phyloP scores from a whole-genome alignment of 257 asterid species.

The Forsythia suspensa region DNA sequence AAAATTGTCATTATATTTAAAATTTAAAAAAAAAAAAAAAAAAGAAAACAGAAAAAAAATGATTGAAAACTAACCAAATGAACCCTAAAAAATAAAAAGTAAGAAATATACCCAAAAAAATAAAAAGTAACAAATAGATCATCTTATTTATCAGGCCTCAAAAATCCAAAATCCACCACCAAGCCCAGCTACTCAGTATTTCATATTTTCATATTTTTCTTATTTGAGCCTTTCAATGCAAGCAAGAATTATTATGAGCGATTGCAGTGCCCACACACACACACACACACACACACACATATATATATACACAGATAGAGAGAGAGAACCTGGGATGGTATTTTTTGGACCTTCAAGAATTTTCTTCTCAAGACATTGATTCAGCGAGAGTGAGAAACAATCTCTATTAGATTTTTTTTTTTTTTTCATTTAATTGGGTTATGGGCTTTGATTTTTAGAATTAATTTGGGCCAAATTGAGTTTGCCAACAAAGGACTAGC shows the following conservation, averaged over 20 bases:
- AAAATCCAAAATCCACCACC: background rate
- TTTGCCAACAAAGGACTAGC: too few relatives aligned
- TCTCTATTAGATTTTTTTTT: background rate
- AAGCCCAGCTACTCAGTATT: background rate
- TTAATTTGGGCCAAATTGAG: background rate
- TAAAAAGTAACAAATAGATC: too few relatives aligned
- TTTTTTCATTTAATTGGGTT: background rate
- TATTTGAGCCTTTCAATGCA: background rate
- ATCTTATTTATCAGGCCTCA: too few relatives aligned
- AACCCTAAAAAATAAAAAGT: too few relatives aligned
- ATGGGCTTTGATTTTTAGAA: background rate
- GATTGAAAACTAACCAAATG: too few relatives aligned
- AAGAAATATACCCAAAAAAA: too few relatives aligned
- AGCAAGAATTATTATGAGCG: background rate
- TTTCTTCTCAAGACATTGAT: background rate
- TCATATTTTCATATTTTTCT: background rate
- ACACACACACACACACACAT: too few relatives aligned
- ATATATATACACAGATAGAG: background rate
- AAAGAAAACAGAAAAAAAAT: too few relatives aligned
- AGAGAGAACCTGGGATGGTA: background rate
- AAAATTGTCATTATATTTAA: too few relatives aligned
- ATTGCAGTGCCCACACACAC: too few relatives aligned
- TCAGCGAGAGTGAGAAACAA: background rate
- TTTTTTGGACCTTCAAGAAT: background rate
- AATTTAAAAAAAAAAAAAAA: too few relatives aligned